Conservation (phyloP, 2,329 filamentous ascomycete species). For the Paradendryphiella salina region DNA sequence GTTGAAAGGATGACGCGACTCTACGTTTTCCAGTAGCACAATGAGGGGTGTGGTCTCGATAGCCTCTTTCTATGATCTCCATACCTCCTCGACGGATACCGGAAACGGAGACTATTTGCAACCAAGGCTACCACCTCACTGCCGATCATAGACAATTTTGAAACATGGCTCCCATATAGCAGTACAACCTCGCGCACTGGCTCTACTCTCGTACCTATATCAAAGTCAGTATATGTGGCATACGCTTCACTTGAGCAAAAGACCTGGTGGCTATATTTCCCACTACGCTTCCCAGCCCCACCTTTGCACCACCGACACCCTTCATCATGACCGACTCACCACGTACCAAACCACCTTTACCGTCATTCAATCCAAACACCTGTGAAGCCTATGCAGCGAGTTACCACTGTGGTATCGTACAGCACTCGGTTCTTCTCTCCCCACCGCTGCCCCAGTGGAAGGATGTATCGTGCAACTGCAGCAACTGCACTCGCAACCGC, state of each 20-base stretch:
- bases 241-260: slow-evolving; percentile 1
- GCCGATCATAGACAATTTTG: not conserved
- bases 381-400: slow-evolving; percentile 35
- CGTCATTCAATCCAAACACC: not conserved
- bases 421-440: slow-evolving; percentile 54
- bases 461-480: slow-evolving; percentile 58
- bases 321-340: not conserved
- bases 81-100: not conserved
- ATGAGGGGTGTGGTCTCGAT: not conserved
- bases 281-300: slow-evolving; percentile 3
- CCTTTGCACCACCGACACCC: slow-evolving; percentile 8
- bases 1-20: not conserved
- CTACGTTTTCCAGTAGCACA: not conserved
- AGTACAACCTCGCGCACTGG: not conserved
- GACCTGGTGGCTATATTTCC: not conserved
- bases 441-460: slow-evolving; percentile 54
- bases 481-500: slow-evolving; percentile 55
- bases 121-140: not conserved
- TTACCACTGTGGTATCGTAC: slow-evolving; percentile 59
- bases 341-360: not conserved
- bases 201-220: slow-evolving; percentile 9
- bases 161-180: not conserved
- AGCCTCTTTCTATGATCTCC: not conserved
- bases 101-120: slow-evolving; percentile 4
- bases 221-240: slow-evolving; percentile 12